Evolutionary conservation across 2,329 filamentous ascomycete genomes (phyloP), one percentile per base, ranked within the genome.

Genomic region (Fusarium sp.): DNA sequence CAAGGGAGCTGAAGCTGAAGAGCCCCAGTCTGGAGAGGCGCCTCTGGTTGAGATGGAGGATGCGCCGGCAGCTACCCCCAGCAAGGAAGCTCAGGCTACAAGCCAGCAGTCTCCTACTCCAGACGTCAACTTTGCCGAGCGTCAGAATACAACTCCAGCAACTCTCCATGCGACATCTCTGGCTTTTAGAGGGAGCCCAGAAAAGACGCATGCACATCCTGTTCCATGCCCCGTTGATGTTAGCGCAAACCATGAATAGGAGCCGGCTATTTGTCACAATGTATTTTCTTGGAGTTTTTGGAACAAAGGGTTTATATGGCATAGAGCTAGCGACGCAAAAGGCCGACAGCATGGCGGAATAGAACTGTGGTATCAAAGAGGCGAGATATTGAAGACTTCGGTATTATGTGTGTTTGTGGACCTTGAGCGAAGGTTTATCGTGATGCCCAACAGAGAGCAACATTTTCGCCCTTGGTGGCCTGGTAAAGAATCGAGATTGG

Each of bases 161-260:
- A 66, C 76, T 10, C 75, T 78, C 35, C 75, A 79, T 49, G 74
- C 81, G 25, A 84, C 82, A 15, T 78, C 84, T 29, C 76, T 90
- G 70, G 86, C 87, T 71, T 87, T 87, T 79, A 84, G 87, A 72
- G 85, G 85, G 67, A 89, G 87, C 72, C 87, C 87, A 23, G 88
- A 89, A 73, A 89, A 89, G 78, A 72, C 79, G 49, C 78, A 80
- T 51, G 72, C 74, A 45, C 69, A 79, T 33, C 72, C 75, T 11
- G 70, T 62, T 23, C 66, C 72, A 20, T 69, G 76, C 39, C 69
- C 77, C 18, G 68, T 81, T 33, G 72, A 77, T 61, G 73, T 79
- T 33, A 70, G 71, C n/a, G 72, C 65, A 25, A 72, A 64, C 23
- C 69, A 70, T 21, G 69, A 79, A 42, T 80, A 71, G 58, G 52